These are phyloP conservation scores for Cetradonia linearis DNA, from an alignment of 495 filamentous ascomycete genomes.

Conservation along the genomic window DNA sequence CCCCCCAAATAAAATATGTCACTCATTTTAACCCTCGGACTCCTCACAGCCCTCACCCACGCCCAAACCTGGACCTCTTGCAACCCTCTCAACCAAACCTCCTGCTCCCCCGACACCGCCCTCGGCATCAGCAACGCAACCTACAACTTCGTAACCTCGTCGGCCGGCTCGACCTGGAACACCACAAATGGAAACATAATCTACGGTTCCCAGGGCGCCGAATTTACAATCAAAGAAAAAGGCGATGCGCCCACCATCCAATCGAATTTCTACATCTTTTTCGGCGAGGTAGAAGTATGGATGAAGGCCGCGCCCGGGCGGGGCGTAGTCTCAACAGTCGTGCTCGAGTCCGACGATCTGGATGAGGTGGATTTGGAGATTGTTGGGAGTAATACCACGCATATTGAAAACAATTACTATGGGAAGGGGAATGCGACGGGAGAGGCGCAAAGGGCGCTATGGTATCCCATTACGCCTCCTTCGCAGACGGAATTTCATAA, in stretches of 20 bases:
- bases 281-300: constrained; percentile 62
- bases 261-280: constrained; percentile 76
- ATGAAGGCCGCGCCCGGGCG: constrained; percentile 60
- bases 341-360: constrained; percentile 79
- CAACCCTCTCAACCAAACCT: constrained; percentile 49
- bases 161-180: constrained; percentile 48
- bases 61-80: constrained; percentile 57
- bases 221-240: constrained; percentile 58
- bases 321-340: constrained; percentile 73
- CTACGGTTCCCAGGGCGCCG: constrained; percentile 38
- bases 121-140: constrained; percentile 48
- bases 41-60: constrained; percentile 31
- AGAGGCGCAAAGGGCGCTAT: constrained; percentile 50
- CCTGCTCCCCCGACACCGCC: constrained; percentile 57
- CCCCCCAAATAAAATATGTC: neutral
- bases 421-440: constrained; percentile 77
- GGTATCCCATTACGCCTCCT: constrained; percentile 41
- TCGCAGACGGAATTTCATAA: constrained; percentile 62
- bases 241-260: constrained; percentile 62
- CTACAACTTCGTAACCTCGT: constrained; percentile 53
- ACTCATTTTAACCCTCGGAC: constrained; percentile 13
- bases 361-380: constrained; percentile 91
- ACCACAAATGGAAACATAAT: constrained; percentile 43
- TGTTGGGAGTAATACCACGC: constrained; percentile 42
- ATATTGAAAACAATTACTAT: constrained; percentile 89